These are phyloP conservation scores for Apophysomyces sp. DNA, from an alignment of 371 early-diverging fungal species.

Conservation along the genomic window DNA sequence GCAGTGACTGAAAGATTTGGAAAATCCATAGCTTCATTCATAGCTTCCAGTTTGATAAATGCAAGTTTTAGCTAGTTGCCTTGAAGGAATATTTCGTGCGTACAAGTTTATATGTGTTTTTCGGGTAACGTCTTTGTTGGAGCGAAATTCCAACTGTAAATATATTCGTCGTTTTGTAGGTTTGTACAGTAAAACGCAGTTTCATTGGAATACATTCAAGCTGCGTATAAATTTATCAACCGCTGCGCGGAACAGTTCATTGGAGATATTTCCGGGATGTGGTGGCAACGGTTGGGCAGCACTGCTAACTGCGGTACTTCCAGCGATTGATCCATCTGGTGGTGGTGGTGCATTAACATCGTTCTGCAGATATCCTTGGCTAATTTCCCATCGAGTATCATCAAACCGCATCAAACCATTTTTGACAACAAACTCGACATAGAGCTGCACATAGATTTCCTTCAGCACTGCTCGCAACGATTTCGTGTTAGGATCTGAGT, in stretches of 20 bases:
- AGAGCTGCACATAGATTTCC: slow-evolving; percentile 82
- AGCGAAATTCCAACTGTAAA: no score
- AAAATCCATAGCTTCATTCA: no score
- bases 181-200: not conserved
- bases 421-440: slow-evolving; percentile 90
- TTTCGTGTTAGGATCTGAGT: slow-evolving; percentile 75
- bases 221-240: slow-evolving; percentile 68
- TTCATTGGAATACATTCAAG: slow-evolving; percentile 64
- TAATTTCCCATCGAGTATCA: slow-evolving; percentile 55
- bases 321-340: slow-evolving; percentile 2
- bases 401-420: slow-evolving; percentile 68
- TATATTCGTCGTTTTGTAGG: not conserved
- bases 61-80: no score
- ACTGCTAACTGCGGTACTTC: slow-evolving; percentile 1
- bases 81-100: no score
- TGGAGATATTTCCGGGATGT: slow-evolving; percentile 62
- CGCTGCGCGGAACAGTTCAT: slow-evolving; percentile 69
- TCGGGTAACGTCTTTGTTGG: no score
- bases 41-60: no score
- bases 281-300: slow-evolving; percentile 10
- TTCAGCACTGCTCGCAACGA: slow-evolving; percentile 70
- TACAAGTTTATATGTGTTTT: no score
- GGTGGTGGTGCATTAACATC: slow-evolving; percentile 7
- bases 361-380: slow-evolving; percentile 32
- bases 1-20: no score